Evolutionary conservation across 352 stramenopile species (phyloP).

Genomic region (Globisporangium canariense): DNA sequence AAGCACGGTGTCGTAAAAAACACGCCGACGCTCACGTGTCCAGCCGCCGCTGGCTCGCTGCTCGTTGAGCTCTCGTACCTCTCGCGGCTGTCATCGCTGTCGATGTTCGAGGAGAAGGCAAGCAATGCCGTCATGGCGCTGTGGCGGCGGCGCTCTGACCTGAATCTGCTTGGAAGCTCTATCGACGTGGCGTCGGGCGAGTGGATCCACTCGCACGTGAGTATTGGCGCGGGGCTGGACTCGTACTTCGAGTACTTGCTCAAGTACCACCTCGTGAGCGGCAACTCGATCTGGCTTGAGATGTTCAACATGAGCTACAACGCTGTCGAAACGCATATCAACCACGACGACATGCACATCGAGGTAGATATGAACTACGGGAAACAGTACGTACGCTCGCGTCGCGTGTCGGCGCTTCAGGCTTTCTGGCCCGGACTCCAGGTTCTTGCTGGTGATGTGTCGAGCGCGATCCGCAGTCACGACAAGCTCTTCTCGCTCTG

Average conservation of each 20-base stretch:
- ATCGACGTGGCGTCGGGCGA: slow-evolving; percentile 91
- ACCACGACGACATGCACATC: slow-evolving; percentile 72
- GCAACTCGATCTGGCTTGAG: slow-evolving; percentile 86
- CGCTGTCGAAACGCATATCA: slow-evolving; percentile 73
- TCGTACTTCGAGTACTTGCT: slow-evolving; percentile 98
- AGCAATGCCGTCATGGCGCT: slow-evolving; percentile 65
- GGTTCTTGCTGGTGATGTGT: slow-evolving; percentile 92
- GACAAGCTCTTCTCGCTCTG: slow-evolving; percentile 94
- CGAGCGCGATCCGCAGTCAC: slow-evolving; percentile 85
- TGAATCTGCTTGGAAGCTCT: slow-evolving; percentile 94
- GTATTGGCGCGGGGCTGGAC: slow-evolving; percentile 93
- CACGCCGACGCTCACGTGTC: slow-evolving; percentile 91
- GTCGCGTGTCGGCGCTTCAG: slow-evolving; percentile 86
- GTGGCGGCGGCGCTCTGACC: slow-evolving; percentile 65
- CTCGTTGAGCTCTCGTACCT: slow-evolving; percentile 96
- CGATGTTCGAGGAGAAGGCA: slow-evolving; percentile 60
- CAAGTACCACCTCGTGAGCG: slow-evolving; percentile 97
- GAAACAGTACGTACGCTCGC: slow-evolving; percentile 46
- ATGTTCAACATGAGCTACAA: slow-evolving; percentile 90
- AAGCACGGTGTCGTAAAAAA: slow-evolving; percentile 39
- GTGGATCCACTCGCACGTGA: slow-evolving; percentile 71
- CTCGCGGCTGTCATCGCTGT: slow-evolving; percentile 67
- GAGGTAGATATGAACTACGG: slow-evolving; percentile 88
- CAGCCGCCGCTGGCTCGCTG: slow-evolving; percentile 94
- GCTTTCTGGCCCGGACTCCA: slow-evolving; percentile 97